Conservation (phyloP, 345 rosid species). For the Populus pruinosa region DNA sequence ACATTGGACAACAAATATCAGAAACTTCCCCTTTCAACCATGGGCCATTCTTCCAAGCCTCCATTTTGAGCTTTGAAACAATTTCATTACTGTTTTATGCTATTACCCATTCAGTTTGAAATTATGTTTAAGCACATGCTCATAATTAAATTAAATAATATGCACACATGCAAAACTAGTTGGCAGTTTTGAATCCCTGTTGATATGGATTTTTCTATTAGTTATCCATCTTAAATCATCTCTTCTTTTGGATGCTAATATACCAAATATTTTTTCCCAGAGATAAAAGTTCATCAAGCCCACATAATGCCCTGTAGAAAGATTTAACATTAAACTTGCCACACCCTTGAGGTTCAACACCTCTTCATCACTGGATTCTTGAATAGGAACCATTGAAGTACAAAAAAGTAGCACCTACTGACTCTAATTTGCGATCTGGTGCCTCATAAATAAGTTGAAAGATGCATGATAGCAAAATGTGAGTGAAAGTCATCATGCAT, state of each 20-base stretch:
- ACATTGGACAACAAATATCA: too few species aligned
- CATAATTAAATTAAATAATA: not conserved
- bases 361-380: not conserved
- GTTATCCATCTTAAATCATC: not conserved
- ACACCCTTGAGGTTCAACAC: not conserved
- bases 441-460: not conserved
- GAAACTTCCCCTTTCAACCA: too few species aligned
- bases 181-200: not conserved
- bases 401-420: not conserved
- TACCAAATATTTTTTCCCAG: not conserved
- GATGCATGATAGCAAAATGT: not conserved
- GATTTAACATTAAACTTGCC: not conserved
- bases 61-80: too few species aligned
- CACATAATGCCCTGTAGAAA: not conserved
- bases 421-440: not conserved
- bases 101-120: too few species aligned
- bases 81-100: not conserved
- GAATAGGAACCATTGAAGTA: not conserved
- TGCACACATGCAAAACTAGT: not conserved
- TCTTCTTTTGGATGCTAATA: not conserved
- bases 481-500: too few species aligned
- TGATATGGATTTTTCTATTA: not conserved
- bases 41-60: too few species aligned
- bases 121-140: not conserved
- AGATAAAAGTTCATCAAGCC: too few species aligned